Evolutionary conservation across 768 basidiomycete species (phyloP).

Genomic region (Arthromyces matolae): DNA sequence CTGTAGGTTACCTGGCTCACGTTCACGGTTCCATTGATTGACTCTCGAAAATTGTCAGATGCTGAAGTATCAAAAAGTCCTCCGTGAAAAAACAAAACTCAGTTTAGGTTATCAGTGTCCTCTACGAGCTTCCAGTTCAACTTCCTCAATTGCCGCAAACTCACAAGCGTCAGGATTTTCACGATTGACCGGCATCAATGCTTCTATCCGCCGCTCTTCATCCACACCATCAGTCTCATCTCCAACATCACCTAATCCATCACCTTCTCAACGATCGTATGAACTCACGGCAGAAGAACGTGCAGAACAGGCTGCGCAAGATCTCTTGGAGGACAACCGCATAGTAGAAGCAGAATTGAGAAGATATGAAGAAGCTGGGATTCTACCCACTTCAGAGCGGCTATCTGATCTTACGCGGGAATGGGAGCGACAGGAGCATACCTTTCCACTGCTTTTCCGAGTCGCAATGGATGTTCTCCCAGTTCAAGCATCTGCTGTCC

Average conservation of each 20-base stretch:
- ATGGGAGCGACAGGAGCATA: slow-evolving; percentile 15
- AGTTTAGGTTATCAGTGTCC: neutral
- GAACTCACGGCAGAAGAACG: too few species aligned
- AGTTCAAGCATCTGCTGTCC: slow-evolving; percentile 25
- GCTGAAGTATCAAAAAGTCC: slow-evolving; percentile 6
- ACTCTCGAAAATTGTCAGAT: neutral
- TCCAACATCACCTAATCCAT: neutral
- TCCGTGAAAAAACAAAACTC: neutral
- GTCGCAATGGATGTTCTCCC: slow-evolving; percentile 26
- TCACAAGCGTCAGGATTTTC: slow-evolving; percentile 1
- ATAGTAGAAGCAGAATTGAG: slow-evolving; percentile 7
- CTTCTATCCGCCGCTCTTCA: neutral
- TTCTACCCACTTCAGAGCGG: neutral
- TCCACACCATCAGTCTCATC: neutral
- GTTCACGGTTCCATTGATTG: neutral
- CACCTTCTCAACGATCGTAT: neutral
- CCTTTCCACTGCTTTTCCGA: slow-evolving; percentile 17
- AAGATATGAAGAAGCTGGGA: slow-evolving; percentile 1
- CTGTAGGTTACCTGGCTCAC: slow-evolving; percentile 12
- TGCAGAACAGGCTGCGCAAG: slow-evolving; percentile 1
- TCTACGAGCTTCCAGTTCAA: neutral
- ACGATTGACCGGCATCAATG: slow-evolving; percentile 3
- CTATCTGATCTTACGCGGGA: slow-evolving; percentile 8
- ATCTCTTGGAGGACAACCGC: neutral
- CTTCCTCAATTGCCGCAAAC: neutral